Base-by-base conservation (phyloP, 2,329 filamentous ascomycete genomes). In the Pseudopithomyces maydicus region DNA sequence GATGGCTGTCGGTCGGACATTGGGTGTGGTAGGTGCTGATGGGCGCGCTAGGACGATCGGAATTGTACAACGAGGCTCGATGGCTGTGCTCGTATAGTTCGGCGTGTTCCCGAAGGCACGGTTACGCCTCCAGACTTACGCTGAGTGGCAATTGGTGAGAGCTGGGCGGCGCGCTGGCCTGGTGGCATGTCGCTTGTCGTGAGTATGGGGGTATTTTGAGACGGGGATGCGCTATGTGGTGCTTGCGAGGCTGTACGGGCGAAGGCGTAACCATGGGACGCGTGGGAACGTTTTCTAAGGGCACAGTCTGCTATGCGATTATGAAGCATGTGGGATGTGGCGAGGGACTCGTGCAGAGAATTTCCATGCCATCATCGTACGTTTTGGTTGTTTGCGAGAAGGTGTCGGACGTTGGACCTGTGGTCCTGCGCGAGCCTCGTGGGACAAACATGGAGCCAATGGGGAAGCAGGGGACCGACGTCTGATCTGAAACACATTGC, bases 61-160 rank as follows among this genome's bases (percentile, higher is more conserved):
- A 17, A 19, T 42, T 51, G 48, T 51, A 51, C 45, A 47, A 29
- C n/a, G 6, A 23, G 6, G 43, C 17, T 46, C n/a, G 43, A 29
- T 17, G 48, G 48, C 48, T 43, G 48, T 51, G 48, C 38, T 51
- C 38, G 48, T 43, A 22, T 41, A n/a, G n/a, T 29, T 29, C 26
- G 8, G 8, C 26, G 47, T 20, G 47, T 26, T 50, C 35, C 35
- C 47, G 22, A 50, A 41, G 47, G 47, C 35, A 22, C 35, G 46
- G 46, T 49, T 8, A 33, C 46, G 20, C 20, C 6, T 14, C 10
- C 12, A 7, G 29, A 17, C 19, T 3, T 12, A 2, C 14, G 20
- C 12, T 11, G 26, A 7, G 11, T 3, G 17, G 35, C 19, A 14
- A 29, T 49, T 39, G 35, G 46, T 19, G 20, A 49, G 11, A 19